phyloP scores from a whole-genome alignment of 1,139 yeast species.

The Debaryomyces sp. region DNA sequence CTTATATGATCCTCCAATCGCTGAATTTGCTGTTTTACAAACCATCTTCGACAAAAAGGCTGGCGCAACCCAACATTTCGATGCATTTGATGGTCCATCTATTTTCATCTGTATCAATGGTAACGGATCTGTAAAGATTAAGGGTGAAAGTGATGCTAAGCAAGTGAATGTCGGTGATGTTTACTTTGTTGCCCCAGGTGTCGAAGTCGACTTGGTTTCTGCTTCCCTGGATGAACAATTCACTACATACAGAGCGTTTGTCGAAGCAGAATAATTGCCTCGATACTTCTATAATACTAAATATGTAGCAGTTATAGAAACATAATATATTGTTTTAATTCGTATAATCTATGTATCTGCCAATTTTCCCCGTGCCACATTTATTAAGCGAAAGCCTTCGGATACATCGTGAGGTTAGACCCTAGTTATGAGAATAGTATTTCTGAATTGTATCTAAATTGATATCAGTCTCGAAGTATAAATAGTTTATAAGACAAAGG shows the following conservation, averaged over 20 bases:
- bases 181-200: constrained; percentile 81
- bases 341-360: neutral
- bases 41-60: constrained; percentile 52
- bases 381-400: neutral
- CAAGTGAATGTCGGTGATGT: constrained; percentile 66
- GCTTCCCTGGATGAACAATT: constrained; percentile 50
- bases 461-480: neutral
- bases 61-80: constrained; percentile 44
- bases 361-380: constrained; percentile 3
- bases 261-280: constrained; percentile 48
- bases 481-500: neutral
- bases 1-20: constrained; percentile 94
- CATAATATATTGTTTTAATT: neutral
- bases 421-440: neutral
- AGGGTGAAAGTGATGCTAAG: constrained; percentile 42
- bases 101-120: constrained; percentile 86
- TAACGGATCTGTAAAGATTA: constrained; percentile 56
- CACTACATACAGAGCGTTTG: constrained; percentile 86
- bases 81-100: constrained; percentile 82
- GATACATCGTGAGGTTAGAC: neutral
- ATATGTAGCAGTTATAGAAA: neutral
- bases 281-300: constrained; percentile 17
- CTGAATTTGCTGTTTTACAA: constrained; percentile 90
- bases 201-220: constrained; percentile 62
- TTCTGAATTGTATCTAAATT: neutral